Base-by-base conservation (phyloP, 768 basidiomycete genomes). In the Boletus sp. region DNA sequence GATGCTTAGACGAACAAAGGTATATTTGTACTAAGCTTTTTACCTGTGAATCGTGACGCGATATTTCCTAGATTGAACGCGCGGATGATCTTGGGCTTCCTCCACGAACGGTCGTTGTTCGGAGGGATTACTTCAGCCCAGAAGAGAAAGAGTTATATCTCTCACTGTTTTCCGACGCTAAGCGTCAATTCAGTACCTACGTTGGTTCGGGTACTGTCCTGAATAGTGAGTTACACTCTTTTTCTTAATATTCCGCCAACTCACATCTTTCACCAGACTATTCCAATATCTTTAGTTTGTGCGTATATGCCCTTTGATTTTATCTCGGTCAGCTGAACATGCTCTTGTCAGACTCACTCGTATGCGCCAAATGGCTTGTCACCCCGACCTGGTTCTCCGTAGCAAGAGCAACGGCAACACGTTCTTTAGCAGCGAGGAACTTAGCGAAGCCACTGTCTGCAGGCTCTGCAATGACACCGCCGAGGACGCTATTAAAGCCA, bases 61-160 rank as follows among this genome's bases (percentile, higher is more conserved):
- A 27, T 34, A 29, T 47, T 29, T 43, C 1, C 7, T 49, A 98
- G 87, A 77, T 98, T 42, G 90, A 99, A 82, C 82, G 88, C 51
- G 96, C 96, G 2, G 97, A 99, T 65, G 97, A 99, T 68, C 82
- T 99, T 23, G 97, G 93, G 7, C 74, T 98, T 19, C 97, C 97
- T 8, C 97, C 97, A 7, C 81, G 97, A 37, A 94, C 86, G 0
- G 89, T 99, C 21, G 78, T 90, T 45, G 85, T 99, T 53, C 83
- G 93, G 41, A 77, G 85, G 47, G 96, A 98, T 69, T 90, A 88
- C 70, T 98, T 98, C 77, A 94, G 91, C 59, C 88, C 92, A 0
- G 95, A 97, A 71, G 97, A 99, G 74, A 98, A 94, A 68, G 97
- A 99, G 63, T 75, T 98, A 5, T 97, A 96, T 68, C 78, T 86